A percentile compares a stretch with the other conserved stretches of the same genome.
Evolutionary conservation across 1,284 basidiomycete genomes (phyloP).

Genomic region (Leccinum ambiguum): DNA sequence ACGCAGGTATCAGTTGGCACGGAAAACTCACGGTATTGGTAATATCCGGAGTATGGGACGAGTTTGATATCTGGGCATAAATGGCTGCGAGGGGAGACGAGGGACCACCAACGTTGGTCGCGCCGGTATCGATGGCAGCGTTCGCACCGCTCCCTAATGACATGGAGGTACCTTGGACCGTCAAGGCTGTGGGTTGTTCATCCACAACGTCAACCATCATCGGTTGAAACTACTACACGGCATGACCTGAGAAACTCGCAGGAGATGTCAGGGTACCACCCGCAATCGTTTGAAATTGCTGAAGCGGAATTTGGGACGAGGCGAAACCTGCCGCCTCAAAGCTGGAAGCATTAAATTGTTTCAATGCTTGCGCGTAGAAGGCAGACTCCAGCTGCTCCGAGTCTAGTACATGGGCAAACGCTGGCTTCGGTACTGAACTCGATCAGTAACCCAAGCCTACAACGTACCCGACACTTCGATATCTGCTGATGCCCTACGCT

Average conservation of each 20-base stretch:
- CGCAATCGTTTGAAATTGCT: conserved; percentile 63
- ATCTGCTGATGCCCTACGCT: conserved; percentile 4
- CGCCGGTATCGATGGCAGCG: too few species aligned
- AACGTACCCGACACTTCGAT: conserved; percentile 20
- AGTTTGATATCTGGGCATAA: too few species aligned
- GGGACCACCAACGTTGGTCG: too few species aligned
- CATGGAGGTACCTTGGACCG: too few species aligned
- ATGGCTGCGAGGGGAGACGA: too few species aligned
- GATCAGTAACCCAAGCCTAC: not conserved
- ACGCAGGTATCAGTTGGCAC: not conserved
- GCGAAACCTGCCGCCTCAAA: conserved; percentile 71
- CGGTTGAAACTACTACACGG: too few species aligned
- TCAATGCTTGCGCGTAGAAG: conserved; percentile 70
- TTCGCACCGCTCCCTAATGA: too few species aligned
- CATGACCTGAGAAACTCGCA: too few species aligned
- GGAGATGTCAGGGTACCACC: conserved; percentile 24
- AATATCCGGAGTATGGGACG: conserved; percentile 29
- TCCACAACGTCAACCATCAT: too few species aligned
- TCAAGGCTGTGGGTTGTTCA: too few species aligned
- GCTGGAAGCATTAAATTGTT: conserved; percentile 64
- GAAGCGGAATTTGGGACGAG: conserved; percentile 52
- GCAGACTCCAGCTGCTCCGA: conserved; percentile 60
- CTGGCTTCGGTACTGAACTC: conserved; percentile 35
- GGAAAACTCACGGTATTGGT: conserved; percentile 27
- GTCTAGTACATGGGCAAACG: conserved; percentile 71